Evolutionary conservation across 257 asterid genomes (phyloP), one percentile per base, ranked within the genome.

Genomic region (Fraxinus anomala): DNA sequence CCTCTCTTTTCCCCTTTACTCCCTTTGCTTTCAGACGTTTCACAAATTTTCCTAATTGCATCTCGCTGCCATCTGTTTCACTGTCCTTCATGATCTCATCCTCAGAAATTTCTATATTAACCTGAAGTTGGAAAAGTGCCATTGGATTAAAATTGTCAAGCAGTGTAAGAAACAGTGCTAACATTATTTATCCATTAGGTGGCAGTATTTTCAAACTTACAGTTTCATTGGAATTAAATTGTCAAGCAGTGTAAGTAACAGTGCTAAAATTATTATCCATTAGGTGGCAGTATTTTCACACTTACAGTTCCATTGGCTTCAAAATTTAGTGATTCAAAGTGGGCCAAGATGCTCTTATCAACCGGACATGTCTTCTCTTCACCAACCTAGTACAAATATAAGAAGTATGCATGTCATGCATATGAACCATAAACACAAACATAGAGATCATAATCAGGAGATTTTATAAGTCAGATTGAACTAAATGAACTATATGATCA

Each of bases 11-110:
- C 66, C 94, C 80, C 91, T 92, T 92, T 59, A 93, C 86, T 68
- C 82, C 93, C 88, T 89, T 96, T 51, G 98, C 97, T 86, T 91
- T 94, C 70, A 96, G 86, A 71, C 87, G 95, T 83, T 96, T 88
- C 88, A 93, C 86, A 80, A 96, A 86, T 89, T 93, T 96, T 31
- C 90, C 95, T 79, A 96, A 80, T 34, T 97, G 97, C 90, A 96
- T 87, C 87, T 96, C 98, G 85, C 87, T 92, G 70, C 91, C 94
- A 80, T 93, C 99, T 40, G 89, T 88, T 84, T 90, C 99, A 85
- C 94, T 92, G 77, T 91, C 96, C 87, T 94, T 91, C 92, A 93
- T 77, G 83, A 80, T 76, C 76, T 92, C 96, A 73, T 91, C 96
- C 77, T 89, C 99, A 31, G 79, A 85, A 78, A 70, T 84, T 80